Evolutionary conservation across 2,329 filamentous ascomycete genomes (phyloP).

Genomic region (Passalora sequoiae): DNA sequence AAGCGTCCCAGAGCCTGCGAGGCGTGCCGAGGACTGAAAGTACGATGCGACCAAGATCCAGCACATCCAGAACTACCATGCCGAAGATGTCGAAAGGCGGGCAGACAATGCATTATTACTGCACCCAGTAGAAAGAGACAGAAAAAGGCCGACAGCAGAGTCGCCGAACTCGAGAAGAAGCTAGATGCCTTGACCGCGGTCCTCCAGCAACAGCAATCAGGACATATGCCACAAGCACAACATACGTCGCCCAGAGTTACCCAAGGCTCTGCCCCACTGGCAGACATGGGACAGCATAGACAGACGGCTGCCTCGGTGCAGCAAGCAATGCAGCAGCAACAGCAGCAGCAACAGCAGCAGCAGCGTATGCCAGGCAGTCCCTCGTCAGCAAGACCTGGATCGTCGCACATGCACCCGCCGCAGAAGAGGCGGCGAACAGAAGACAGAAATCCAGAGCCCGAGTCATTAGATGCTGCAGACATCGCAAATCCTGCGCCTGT

Average conservation of each 20-base stretch:
- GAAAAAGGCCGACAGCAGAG: conserved; percentile 85
- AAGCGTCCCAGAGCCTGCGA: conserved; percentile 47
- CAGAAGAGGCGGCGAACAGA: conserved; percentile 27
- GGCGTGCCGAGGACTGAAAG: conserved; percentile 49
- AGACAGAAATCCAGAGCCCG: conserved; percentile 11
- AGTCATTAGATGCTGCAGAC: conserved; percentile 5
- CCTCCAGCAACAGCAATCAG: conserved; percentile 52
- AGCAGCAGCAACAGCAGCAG: conserved; percentile 6
- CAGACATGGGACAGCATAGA: conserved; percentile 16
- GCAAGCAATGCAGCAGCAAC: conserved; percentile 10
- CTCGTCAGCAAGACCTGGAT: conserved; percentile 5
- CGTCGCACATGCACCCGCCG: conserved; percentile 18
- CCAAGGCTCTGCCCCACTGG: conserved; percentile 13
- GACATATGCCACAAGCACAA: conserved; percentile 7
- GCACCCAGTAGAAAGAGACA: conserved; percentile 71
- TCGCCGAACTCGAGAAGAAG: conserved; percentile 87
- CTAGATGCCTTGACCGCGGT: conserved; percentile 83
- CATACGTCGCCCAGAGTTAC: conserved; percentile 14
- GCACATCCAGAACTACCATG: conserved; percentile 54
- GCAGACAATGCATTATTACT: conserved; percentile 71
- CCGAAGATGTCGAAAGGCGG: conserved; percentile 70
- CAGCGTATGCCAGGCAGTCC: not conserved
- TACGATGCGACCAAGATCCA: conserved; percentile 75
- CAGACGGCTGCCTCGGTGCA: conserved; percentile 7
- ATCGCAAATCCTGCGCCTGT: not conserved